These are phyloP conservation scores for Colletotrichum scovillei DNA, from an alignment of 2,329 filamentous ascomycete genomes.

Conservation along the genomic window DNA sequence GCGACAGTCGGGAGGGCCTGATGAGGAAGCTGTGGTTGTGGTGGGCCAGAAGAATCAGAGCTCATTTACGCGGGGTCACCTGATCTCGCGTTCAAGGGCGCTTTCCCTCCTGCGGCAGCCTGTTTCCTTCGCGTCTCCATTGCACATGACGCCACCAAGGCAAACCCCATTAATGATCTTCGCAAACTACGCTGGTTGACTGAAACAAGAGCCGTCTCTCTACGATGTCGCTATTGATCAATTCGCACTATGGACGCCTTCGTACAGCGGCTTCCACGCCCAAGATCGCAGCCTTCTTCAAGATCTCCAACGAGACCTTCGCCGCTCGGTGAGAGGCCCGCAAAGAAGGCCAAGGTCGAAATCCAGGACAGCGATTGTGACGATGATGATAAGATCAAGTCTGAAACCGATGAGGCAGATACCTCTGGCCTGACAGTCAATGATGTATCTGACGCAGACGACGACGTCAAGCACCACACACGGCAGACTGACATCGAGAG, in stretches of 20 bases:
- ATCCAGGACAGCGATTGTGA: conserved; percentile 33
- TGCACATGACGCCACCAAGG: conserved; percentile 26
- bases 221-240: conserved; percentile 16
- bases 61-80: conserved; percentile 45
- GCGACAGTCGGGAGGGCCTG: neutral
- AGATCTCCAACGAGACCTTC: conserved; percentile 25
- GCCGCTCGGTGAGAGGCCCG: conserved; percentile 42
- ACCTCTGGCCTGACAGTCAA: conserved; percentile 36
- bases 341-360: conserved; percentile 49
- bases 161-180: neutral
- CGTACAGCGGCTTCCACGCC: conserved; percentile 43
- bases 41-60: neutral
- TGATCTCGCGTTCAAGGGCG: conserved; percentile 49
- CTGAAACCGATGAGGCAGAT: conserved; percentile 46
- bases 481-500: conserved; percentile 75
- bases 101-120: conserved; percentile 18
- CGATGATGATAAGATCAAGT: conserved; percentile 32
- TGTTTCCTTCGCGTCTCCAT: conserved; percentile 26
- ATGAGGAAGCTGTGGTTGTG: neutral
- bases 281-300: conserved; percentile 13
- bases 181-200: neutral
- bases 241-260: conserved; percentile 50
- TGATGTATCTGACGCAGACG: conserved; percentile 40
- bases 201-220: neutral
- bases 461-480: conserved; percentile 39